These are phyloP conservation scores for Neurospora crassa DNA, from an alignment of 2,329 filamentous ascomycete genomes.

Conservation along the genomic window DNA sequence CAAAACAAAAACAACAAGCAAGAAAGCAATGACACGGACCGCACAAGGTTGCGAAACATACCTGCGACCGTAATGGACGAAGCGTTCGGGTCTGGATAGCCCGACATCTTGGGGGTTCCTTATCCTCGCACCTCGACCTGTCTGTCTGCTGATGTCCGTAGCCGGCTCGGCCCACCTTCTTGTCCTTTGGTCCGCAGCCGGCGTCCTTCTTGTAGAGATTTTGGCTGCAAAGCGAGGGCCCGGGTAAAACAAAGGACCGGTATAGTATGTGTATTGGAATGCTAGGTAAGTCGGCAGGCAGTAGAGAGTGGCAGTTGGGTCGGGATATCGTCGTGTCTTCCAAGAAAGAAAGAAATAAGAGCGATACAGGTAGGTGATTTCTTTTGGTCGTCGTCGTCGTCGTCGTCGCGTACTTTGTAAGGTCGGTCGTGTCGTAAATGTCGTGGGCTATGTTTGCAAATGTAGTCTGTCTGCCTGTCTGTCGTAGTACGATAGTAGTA, in stretches of 20 bases:
- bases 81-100: conserved; percentile 32
- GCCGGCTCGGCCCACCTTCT: not conserved
- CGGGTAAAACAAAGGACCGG: not conserved
- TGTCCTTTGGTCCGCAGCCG: not conserved
- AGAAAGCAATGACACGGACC: not conserved
- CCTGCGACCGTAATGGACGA: conserved; percentile 52
- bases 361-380: not conserved
- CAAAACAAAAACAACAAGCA: not conserved
- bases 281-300: not conserved
- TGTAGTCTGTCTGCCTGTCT: not conserved
- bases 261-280: not conserved
- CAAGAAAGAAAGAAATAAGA: not conserved
- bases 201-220: not conserved
- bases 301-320: not conserved
- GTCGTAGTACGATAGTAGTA: not conserved
- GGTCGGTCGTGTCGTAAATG: not conserved
- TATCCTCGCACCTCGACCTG: not conserved
- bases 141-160: not conserved
- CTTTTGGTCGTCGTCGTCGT: no score
- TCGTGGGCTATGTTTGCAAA: not conserved
- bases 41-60: conserved; percentile 22
- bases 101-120: conserved; percentile 21
- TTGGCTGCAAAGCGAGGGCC: not conserved
- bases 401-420: not conserved
- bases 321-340: not conserved